A percentile compares a stretch with the other conserved stretches of the same genome.
Conservation (phyloP, 441 rosid species). For the Syzygium malaccense region DNA sequence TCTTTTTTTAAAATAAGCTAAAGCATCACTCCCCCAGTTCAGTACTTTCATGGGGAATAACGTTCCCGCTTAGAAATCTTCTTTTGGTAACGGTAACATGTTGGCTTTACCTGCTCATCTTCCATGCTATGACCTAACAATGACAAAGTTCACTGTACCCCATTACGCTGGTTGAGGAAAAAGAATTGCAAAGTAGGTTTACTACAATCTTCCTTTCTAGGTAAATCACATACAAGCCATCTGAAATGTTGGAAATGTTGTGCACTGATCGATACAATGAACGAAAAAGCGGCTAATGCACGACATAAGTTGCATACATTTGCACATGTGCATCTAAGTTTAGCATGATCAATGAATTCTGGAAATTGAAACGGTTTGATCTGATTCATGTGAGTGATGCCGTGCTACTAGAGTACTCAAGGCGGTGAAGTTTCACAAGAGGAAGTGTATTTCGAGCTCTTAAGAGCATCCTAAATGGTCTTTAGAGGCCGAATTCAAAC, state of each 20-base stretch:
- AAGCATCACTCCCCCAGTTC: background rate
- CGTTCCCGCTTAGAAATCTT: background rate
- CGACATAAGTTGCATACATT: background rate
- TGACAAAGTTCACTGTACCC: background rate
- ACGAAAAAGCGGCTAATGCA: background rate
- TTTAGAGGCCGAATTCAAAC: background rate
- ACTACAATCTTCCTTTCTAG: background rate
- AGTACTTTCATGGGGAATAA: background rate
- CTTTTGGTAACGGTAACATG: background rate
- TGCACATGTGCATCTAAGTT: background rate
- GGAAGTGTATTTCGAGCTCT: background rate
- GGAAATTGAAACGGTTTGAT: background rate
- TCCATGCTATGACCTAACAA: background rate
- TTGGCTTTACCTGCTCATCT: background rate
- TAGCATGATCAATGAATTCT: background rate
- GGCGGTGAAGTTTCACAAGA: background rate
- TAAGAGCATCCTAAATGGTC: background rate
- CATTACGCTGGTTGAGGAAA: background rate
- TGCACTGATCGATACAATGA: background rate
- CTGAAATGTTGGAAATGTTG: background rate
- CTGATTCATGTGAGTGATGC: background rate
- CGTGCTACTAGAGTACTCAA: background rate
- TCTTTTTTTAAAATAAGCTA: background rate
- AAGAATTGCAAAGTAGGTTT: background rate
- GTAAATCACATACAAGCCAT: background rate